Percentiles rank a stretch among this genome's conserved stretches.
Evolutionary conservation across 345 rosid species (phyloP).

Genomic region (Odontarrhena argentea): DNA sequence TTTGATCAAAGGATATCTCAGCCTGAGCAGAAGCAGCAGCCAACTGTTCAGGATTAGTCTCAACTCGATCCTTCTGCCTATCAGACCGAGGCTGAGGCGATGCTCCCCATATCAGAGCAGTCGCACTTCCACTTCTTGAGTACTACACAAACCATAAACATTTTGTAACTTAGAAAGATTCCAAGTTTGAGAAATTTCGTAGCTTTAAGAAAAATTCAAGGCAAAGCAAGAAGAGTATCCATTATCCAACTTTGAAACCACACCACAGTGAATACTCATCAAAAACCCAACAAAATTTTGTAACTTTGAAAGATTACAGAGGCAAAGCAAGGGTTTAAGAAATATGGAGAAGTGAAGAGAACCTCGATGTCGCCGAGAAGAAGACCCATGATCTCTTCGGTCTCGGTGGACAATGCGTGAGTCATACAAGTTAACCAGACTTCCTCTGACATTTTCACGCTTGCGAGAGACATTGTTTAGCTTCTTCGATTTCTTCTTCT

Average conservation of each 20-base stretch:
- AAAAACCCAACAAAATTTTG: too few relatives aligned
- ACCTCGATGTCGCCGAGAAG: slow-evolving; percentile 99
- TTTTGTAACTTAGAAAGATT: too few relatives aligned
- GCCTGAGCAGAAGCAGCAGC: slow-evolving; percentile 99
- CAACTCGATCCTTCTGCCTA: slow-evolving; percentile 93
- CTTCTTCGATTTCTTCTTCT: too few relatives aligned
- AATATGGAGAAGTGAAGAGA: not conserved
- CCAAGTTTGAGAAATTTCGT: too few relatives aligned
- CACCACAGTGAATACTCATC: too few relatives aligned
- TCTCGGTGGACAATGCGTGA: slow-evolving; percentile 97
- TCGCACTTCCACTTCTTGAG: slow-evolving; percentile 71
- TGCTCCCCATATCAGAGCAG: slow-evolving; percentile 96
- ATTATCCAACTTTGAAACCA: too few relatives aligned
- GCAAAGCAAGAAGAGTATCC: too few relatives aligned
- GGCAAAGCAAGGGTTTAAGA: too few relatives aligned
- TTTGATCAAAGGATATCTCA: slow-evolving; percentile 78
- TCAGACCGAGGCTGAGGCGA: slow-evolving; percentile 96
- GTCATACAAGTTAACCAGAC: slow-evolving; percentile 96
- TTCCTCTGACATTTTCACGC: slow-evolving; percentile 90
- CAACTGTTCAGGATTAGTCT: slow-evolving; percentile 96
- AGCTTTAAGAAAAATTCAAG: too few relatives aligned
- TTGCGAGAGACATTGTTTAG: slow-evolving; percentile 64
- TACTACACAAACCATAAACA: slow-evolving; percentile 46
- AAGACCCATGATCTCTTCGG: slow-evolving; percentile 99
- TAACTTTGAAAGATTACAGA: too few relatives aligned